phyloP scores from a whole-genome alignment of 2,329 filamentous ascomycete genomes.

The Sporothrix phasma region DNA sequence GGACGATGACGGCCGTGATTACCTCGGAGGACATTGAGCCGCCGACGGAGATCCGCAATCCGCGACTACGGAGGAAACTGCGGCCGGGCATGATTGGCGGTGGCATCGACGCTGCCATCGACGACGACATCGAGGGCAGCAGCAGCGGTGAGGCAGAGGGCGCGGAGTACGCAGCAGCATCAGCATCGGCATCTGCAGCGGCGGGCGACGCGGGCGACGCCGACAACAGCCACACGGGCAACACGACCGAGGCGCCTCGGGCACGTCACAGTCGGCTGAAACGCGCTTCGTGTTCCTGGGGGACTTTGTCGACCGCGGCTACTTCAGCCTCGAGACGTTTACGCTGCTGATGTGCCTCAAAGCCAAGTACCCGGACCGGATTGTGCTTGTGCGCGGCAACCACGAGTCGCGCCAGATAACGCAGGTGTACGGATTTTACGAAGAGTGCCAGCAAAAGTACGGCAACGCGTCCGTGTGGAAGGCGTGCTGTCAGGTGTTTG shows the following conservation, averaged over 20 bases:
- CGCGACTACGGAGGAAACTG: slow-evolving; percentile 78
- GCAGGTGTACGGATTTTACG: slow-evolving; percentile 98
- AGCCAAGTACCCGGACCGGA: slow-evolving; percentile 73
- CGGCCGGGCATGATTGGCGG: slow-evolving; percentile 39
- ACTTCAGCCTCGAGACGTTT: slow-evolving; percentile 97
- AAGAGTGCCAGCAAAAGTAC: slow-evolving; percentile 96
- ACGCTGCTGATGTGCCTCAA: slow-evolving; percentile 95
- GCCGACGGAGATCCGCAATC: slow-evolving; percentile 77
- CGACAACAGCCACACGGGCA: slow-evolving; percentile 27
- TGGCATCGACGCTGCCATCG: slow-evolving; percentile 25
- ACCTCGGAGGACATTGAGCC: slow-evolving; percentile 88
- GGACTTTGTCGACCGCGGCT: slow-evolving; percentile 93
- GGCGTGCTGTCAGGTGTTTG: slow-evolving; percentile 98
- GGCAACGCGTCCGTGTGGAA: slow-evolving; percentile 99
- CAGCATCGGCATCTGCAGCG: slow-evolving; percentile 28
- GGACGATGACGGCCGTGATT: slow-evolving; percentile 63
- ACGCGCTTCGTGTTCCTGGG: slow-evolving; percentile 56
- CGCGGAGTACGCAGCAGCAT: slow-evolving; percentile 27
- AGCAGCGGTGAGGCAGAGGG: slow-evolving; percentile 40
- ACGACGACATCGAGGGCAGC: slow-evolving; percentile 39
- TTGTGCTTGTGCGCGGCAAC: slow-evolving; percentile 93
- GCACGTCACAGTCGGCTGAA: slow-evolving; percentile 38
- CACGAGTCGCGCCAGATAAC: slow-evolving; percentile 97
- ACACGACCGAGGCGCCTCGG: slow-evolving; percentile 24
- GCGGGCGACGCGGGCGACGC: slow-evolving; percentile 18